Conservation (phyloP, 805 yeast species). For the Metschnikowia kofuensis region DNA sequence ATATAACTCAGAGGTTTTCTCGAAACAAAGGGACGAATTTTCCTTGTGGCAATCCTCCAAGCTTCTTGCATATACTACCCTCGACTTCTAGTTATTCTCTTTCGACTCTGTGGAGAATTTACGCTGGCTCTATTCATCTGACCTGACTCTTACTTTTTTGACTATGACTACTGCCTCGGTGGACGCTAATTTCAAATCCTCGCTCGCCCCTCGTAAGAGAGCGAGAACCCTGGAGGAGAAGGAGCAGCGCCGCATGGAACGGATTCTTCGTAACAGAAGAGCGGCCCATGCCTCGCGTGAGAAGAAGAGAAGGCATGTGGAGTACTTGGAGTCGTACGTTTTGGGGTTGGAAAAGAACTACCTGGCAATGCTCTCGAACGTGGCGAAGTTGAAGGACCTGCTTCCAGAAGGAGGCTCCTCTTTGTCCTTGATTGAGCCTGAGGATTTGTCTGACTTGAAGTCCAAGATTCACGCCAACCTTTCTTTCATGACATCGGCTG, state of each 20-base stretch:
- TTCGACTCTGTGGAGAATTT: no score
- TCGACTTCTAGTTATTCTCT: no score
- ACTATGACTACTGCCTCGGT: constrained; percentile 11
- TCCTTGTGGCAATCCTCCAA: no score
- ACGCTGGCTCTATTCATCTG: no score
- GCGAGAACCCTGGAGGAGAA: constrained; percentile 96
- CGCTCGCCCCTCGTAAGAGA: constrained; percentile 91
- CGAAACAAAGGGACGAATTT: no score
- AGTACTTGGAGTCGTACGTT: constrained; percentile 68
- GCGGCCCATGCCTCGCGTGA: constrained; percentile 98
- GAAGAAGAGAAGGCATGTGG: constrained; percentile 90
- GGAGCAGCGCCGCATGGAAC: constrained; percentile 91
- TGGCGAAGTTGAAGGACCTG: constrained; percentile 15
- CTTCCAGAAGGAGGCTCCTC: constrained; percentile 10
- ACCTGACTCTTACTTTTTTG: neutral
- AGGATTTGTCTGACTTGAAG: constrained; percentile 15
- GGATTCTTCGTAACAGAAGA: constrained; percentile 88
- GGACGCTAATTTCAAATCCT: constrained; percentile 30
- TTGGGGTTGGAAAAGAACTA: constrained; percentile 39
- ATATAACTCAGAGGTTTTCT: no score
- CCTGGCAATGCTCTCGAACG: constrained; percentile 24
- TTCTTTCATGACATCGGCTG: constrained; percentile 3
- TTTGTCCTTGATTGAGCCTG: constrained; percentile 11
- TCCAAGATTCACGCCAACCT: constrained; percentile 12
- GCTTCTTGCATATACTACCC: no score